Evolutionary conservation across 192 early-diverging fungal genomes (phyloP), one percentile per base, ranked within the genome.

Genomic region (Linderina pennispora): DNA sequence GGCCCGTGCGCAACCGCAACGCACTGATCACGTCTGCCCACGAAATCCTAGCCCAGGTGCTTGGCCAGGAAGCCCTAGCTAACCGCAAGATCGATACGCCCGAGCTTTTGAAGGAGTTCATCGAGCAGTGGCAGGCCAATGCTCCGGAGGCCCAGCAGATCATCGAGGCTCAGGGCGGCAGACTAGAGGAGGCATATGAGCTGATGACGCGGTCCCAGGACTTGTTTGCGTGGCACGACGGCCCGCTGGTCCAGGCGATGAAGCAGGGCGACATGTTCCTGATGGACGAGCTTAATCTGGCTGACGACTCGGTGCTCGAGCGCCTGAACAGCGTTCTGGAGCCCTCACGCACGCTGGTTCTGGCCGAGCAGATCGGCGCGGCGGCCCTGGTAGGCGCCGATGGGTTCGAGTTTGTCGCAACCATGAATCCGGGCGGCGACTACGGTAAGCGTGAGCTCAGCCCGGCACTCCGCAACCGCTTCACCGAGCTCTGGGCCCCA

Each of bases 351-450:
- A 69, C 81, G 8, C 67, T 99, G 8, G 84, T 94, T 10, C 68
- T 99, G 15, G 91, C 92, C 15, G 96, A 99, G 63, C 91, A 94
- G 45, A 86, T 86, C 15, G 82, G 87, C 16, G 61, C 52, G 1
- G 48, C 63, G 2, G 80, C 85, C 23, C 67, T 95, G 40, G 62
- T 65, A 8, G 92, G 78, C 0, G 59, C 49, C 6, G 60, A 71
- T 4, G 80, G 78, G 8, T 99, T 99, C 70, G 82, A 84, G 41
- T 96, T 99, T 64, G 66, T 96, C 13, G 94, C 96, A 1, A 99
- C 96, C 2, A 99, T 99, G 96, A 99, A 99, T 65, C 96, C 96
- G 3, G 96, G 96, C 26, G 96, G 96, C 36, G 96, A 99, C 63
- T 97, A 94, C 61, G 96, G 96, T 32, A 99, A 99, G 70, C 95